phyloP scores from a whole-genome alignment of 768 basidiomycete genomes.

The Dentipellis sp. region DNA sequence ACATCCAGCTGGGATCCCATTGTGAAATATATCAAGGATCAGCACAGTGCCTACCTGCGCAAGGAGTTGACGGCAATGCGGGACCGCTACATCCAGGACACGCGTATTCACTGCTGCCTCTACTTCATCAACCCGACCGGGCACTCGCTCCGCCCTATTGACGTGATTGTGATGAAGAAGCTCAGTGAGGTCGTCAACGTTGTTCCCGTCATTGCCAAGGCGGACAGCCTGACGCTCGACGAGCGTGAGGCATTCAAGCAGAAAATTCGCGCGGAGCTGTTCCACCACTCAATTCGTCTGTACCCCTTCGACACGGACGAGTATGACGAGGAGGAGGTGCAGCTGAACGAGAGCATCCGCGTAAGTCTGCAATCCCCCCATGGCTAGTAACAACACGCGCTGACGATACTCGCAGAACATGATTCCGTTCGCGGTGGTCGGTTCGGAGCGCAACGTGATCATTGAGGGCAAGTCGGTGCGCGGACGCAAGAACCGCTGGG shows the following conservation, averaged over 20 bases:
- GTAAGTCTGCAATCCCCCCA: constrained; percentile 37
- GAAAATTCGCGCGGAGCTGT: constrained; percentile 91
- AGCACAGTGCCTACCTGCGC: constrained; percentile 96
- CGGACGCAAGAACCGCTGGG: constrained; percentile 97
- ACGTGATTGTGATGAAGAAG: constrained; percentile 99
- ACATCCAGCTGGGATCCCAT: constrained; percentile 92
- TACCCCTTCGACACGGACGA: constrained; percentile 98
- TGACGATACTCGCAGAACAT: constrained; percentile 49
- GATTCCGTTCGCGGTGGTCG: constrained; percentile 95
- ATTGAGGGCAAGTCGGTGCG: constrained; percentile 94
- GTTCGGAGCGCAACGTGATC: constrained; percentile 93
- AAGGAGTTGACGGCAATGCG: constrained; percentile 99
- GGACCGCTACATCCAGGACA: constrained; percentile 97
- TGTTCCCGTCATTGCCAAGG: constrained; percentile 98
- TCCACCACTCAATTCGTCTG: constrained; percentile 84
- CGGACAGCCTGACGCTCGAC: constrained; percentile 87
- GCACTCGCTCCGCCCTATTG: constrained; percentile 91
- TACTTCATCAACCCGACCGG: constrained; percentile 99
- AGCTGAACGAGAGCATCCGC: constrained; percentile 83
- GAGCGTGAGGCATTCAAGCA: constrained; percentile 91
- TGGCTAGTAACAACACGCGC: not conserved
- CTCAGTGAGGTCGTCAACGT: constrained; percentile 98
- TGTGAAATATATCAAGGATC: constrained; percentile 98
- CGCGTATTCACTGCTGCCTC: constrained; percentile 94
- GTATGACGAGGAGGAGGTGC: constrained; percentile 85